Evolutionary conservation across 1,139 yeast species (phyloP), one percentile per base, ranked within the genome.

Genomic region (Suhomyces taliae): DNA sequence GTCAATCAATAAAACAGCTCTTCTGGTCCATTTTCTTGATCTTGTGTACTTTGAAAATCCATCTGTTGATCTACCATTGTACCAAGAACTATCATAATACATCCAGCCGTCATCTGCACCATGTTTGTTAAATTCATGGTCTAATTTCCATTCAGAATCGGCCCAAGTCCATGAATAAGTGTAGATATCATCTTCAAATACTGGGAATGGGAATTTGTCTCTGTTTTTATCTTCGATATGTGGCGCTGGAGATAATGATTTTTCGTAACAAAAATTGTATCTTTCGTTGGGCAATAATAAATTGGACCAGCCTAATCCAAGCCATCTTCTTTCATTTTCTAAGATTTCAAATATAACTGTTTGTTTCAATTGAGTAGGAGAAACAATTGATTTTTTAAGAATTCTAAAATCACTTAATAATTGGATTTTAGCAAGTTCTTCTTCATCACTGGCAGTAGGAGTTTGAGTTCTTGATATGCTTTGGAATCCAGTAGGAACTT

Each of bases 251-350:
- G 64, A 62, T 44, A 69, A 65, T n/a, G 80, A 66, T 8, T 70
- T 64, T 31, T 66, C 73, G 50, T 70, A 75, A 37, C 84, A 79
- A 54, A 66, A 82, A 34, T 71, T 67, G 1, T 78, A 56, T 35
- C 85, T 58, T 53, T 82, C 87, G 47, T 70, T 67, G 1, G 86
- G 85, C 12, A 81, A 58, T 37, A 81, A 57, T 34, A 69, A 65
- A 42, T 73, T 70, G 36, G 78, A 66, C 87, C 87, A 82, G 6
- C 87, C 87, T 19, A 82, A 50, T 0, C 83, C 86, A 4, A 81
- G 43, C 86, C 87, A 82, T 45, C 86, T 66, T 55, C 88, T 68
- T 58, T 83, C 83, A 54, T 82, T 79, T 53, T 83, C 85, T 39
- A 78, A 59, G 1, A 82, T 63, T 46, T 74, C 79, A 54, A 82